A percentile compares a stretch with the other conserved stretches of the same genome.
Evolutionary conservation across 106 monocot genomes (phyloP).

Genomic region (Cymbidium sinense): DNA sequence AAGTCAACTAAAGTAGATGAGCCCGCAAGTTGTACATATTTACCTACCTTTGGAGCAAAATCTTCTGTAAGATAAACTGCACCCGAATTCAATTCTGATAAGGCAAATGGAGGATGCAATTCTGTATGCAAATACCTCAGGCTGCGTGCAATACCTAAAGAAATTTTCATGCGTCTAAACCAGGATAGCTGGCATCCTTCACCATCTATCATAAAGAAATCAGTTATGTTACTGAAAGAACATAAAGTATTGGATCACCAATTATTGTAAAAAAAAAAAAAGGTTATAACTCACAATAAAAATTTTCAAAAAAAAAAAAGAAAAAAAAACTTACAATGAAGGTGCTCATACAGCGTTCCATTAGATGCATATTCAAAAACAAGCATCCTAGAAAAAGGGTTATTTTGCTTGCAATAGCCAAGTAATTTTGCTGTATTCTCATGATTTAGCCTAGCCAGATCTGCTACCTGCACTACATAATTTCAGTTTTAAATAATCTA

Average conservation of each 20-base stretch:
- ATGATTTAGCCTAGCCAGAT: conserved; percentile 73
- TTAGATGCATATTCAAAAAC: conserved; percentile 96
- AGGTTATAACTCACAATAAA: not conserved
- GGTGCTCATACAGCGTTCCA: conserved; percentile 92
- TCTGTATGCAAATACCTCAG: conserved; percentile 85
- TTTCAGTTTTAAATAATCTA: not conserved
- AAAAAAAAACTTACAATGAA: conserved; percentile 62
- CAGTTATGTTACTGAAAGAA: not conserved
- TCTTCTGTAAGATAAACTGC: conserved; percentile 86
- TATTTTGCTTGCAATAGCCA: conserved; percentile 76
- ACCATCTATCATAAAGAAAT: conserved; percentile 42
- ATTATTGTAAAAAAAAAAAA: conserved; percentile 6
- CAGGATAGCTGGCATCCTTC: conserved; percentile 76
- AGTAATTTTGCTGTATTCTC: conserved; percentile 71
- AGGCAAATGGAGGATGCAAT: conserved; percentile 68
- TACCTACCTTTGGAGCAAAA: conserved; percentile 86
- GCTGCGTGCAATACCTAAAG: conserved; percentile 66
- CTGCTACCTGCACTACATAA: conserved; percentile 52
- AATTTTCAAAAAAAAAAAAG: no score
- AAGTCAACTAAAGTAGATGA: not conserved
- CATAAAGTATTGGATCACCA: not conserved
- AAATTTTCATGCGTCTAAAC: conserved; percentile 86
- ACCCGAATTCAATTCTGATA: conserved; percentile 73
- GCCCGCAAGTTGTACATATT: not conserved
- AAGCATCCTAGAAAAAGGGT: conserved; percentile 88